Conservation (phyloP, 2,329 filamentous ascomycete species). For the Zymoseptoria passerinii region DNA sequence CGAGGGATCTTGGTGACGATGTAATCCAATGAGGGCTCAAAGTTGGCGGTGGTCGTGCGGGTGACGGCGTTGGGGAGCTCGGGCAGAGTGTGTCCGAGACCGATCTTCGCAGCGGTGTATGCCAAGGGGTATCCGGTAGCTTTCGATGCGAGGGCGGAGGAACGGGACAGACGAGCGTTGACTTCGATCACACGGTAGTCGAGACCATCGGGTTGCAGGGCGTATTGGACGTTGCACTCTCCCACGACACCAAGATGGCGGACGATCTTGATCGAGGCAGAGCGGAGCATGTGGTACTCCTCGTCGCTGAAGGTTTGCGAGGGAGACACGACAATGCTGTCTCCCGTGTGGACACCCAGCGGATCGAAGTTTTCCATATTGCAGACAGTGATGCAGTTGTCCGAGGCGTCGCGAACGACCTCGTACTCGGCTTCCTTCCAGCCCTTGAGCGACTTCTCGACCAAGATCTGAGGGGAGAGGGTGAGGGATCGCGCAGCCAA, state of each 20-base stretch:
- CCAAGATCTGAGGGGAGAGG: conserved; percentile 88
- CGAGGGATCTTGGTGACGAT: conserved; percentile 98
- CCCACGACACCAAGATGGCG: conserved; percentile 94
- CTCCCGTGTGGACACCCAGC: conserved; percentile 93
- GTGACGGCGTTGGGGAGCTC: conserved; percentile 97
- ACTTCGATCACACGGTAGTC: conserved; percentile 99
- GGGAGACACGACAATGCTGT: conserved; percentile 96
- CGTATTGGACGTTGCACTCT: conserved; percentile 98
- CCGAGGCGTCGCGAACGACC: conserved; percentile 89
- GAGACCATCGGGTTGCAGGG: conserved; percentile 87
- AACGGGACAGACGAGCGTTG: conserved; percentile 95
- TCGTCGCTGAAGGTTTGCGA: conserved; percentile 96
- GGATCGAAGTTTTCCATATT: conserved; percentile 99
- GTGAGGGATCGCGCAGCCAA: conserved; percentile 88
- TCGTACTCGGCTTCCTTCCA: conserved; percentile 99
- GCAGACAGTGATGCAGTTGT: conserved; percentile 99
- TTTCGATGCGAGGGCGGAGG: conserved; percentile 93
- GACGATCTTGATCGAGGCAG: conserved; percentile 96
- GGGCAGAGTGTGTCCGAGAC: conserved; percentile 86
- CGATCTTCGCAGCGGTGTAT: conserved; percentile 97
- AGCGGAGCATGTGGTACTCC: conserved; percentile 98
- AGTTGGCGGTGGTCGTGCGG: conserved; percentile 97
- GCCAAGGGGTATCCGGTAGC: conserved; percentile 95
- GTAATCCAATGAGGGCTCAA: conserved; percentile 94
- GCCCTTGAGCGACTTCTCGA: conserved; percentile 97